Conservation (phyloP, 371 early-diverging fungal species). For the Coemansia linderi region DNA sequence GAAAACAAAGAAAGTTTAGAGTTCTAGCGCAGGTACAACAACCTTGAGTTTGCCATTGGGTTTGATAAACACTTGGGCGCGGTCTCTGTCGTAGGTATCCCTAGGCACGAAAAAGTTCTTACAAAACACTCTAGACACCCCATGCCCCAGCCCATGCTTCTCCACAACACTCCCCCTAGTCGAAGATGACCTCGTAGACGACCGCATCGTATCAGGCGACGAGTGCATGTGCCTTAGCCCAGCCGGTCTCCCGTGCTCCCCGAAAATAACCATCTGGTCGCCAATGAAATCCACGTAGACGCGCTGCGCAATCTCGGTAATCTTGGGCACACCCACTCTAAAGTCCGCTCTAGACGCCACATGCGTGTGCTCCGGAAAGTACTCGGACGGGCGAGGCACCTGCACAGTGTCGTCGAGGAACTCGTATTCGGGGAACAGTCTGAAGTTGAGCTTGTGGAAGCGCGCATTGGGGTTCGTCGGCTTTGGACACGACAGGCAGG, state of each 20-base stretch:
- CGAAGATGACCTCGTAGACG: constrained; percentile 38
- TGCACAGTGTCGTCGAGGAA: constrained; percentile 44
- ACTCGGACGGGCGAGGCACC: constrained; percentile 36
- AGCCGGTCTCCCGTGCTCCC: constrained; percentile 38
- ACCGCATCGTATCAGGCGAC: constrained; percentile 12
- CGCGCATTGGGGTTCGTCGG: constrained; percentile 53
- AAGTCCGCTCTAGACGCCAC: constrained; percentile 37
- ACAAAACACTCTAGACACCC: constrained; percentile 37
- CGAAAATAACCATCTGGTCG: constrained; percentile 51
- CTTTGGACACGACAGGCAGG: constrained; percentile 48
- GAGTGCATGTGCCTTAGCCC: constrained; percentile 15
- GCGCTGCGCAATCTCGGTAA: constrained; percentile 22
- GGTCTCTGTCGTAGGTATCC: constrained; percentile 48
- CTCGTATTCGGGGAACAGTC: constrained; percentile 55
- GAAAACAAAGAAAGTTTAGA: not conserved
- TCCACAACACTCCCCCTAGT: constrained; percentile 8
- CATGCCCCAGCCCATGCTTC: constrained; percentile 6
- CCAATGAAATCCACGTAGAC: constrained; percentile 54
- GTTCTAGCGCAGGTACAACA: constrained; percentile 38
- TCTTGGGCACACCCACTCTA: constrained; percentile 39
- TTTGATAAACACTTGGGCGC: constrained; percentile 49
- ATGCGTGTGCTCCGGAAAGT: constrained; percentile 49
- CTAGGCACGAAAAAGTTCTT: constrained; percentile 51
- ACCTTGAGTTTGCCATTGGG: constrained; percentile 53
- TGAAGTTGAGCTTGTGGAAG: constrained; percentile 51